Evolutionary conservation across 495 filamentous ascomycete genomes (phyloP), one percentile per base, ranked within the genome.

Genomic region (Neurospora hispaniola): DNA sequence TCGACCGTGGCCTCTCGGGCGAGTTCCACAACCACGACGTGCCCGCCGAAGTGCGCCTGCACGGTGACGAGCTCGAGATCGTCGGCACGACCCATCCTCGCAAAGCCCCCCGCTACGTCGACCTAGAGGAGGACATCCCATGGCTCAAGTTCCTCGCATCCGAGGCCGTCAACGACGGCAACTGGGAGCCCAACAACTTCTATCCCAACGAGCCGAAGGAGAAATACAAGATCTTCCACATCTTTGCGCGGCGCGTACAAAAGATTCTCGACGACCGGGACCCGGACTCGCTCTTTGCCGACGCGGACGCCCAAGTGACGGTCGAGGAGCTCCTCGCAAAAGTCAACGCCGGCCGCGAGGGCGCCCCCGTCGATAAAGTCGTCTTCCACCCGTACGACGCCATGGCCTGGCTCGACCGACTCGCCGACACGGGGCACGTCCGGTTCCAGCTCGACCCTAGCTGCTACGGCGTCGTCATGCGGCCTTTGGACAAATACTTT

Each of bases 161-260:
- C 18, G 73, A 73, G 46, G 71, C 73, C 18, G 76, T 75, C 46
- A 77, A 75, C 69, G 35, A 59, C 66, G 66, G 40, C 43, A 78
- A 72, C 42, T 80, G 71, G 73, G 44, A 44, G 46, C 59, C 23
- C 69, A 62, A 71, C 39, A 69, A 38, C 35, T 66, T 75, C 5
- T 18, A 59, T 0, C 74, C 73, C 12, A 59, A 76, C 46, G 41
- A 23, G 31, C 73, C 76, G 4, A 71, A 31, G 40, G 71, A 73
- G 7, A 76, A 75, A 48, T 76, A 78, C 27, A 71, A 71, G 39
- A 73, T 79, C 9, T 80, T 79, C 66, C 76, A 59, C 14, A 72
- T 78, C 68, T 81, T 81, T 70, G 78, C 79, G 8, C 38, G n/a
- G 7, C 73, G 77, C 18, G 73, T 81, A 44, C 70, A 77, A 74